These are phyloP conservation scores for Isoetes taiwanensis DNA, from an alignment of 75 land plant genomes.

Conservation along the genomic window DNA sequence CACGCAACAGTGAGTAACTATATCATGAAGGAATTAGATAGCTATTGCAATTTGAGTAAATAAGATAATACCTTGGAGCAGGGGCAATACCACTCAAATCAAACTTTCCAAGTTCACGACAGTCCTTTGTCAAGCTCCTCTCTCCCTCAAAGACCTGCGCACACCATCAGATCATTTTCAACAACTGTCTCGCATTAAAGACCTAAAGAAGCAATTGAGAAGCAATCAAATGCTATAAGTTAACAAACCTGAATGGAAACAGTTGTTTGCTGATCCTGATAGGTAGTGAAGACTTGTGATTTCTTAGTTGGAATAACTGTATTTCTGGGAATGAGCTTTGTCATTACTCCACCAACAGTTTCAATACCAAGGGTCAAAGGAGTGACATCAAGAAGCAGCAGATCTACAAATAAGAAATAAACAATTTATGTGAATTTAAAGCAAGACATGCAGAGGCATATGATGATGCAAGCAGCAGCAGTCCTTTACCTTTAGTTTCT, in stretches of 20 bases:
- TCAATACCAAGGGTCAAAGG: slow-evolving; percentile 63
- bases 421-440: not conserved
- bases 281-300: slow-evolving; percentile 67
- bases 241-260: slow-evolving; percentile 49
- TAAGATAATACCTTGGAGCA: slow-evolving; percentile 34
- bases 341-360: slow-evolving; percentile 62
- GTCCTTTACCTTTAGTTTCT: slow-evolving; percentile 58
- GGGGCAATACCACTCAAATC: slow-evolving; percentile 46
- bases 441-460: not conserved
- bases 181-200: not conserved
- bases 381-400: slow-evolving; percentile 49
- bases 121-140: slow-evolving; percentile 49
- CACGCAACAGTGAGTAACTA: too few species aligned
- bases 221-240: not conserved
- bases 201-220: not conserved
- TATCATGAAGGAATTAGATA: too few species aligned
- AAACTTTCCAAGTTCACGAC: slow-evolving; percentile 40
- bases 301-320: slow-evolving; percentile 84
- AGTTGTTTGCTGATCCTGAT: slow-evolving; percentile 59
- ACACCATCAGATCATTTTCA: not conserved
- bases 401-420: slow-evolving; percentile 18
- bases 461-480: not conserved
- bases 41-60: too few species aligned
- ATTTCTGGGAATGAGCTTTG: slow-evolving; percentile 49
- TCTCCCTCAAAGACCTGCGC: slow-evolving; percentile 51